A percentile compares a stretch with the other conserved stretches of the same genome.
phyloP scores from a whole-genome alignment of 768 basidiomycete species.

The Atractiella rhizophila region DNA sequence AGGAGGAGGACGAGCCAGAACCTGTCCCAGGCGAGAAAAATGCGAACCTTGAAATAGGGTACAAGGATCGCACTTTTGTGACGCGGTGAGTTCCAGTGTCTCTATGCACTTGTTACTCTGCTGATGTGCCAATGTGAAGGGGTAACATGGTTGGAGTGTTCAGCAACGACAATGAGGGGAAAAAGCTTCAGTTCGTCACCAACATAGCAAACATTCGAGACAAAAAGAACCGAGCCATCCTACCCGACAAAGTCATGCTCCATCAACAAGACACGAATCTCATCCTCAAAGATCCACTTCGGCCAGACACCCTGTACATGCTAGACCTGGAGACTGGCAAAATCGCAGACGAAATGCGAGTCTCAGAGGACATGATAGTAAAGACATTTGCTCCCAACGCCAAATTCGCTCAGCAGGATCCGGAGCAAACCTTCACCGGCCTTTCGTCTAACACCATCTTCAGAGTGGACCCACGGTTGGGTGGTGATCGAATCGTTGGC shows the following conservation, averaged over 20 bases:
- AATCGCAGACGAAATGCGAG: conserved; percentile 94
- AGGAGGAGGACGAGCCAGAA: conserved; percentile 19
- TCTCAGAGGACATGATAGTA: conserved; percentile 67
- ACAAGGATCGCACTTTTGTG: conserved; percentile 82
- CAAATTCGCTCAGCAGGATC: conserved; percentile 84
- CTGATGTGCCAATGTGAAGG: conserved; percentile 75
- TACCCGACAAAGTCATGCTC: conserved; percentile 38
- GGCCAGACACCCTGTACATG: conserved; percentile 56
- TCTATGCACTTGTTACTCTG: conserved; percentile 26
- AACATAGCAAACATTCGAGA: conserved; percentile 63
- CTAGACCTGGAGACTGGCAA: conserved; percentile 85
- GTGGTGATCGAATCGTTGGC: conserved; percentile 78
- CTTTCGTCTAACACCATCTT: conserved; percentile 83
- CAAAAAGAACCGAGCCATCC: conserved; percentile 51
- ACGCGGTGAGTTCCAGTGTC: conserved; percentile 36
- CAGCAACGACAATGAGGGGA: conserved; percentile 15
- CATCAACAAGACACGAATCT: conserved; percentile 51
- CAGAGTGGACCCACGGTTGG: conserved; percentile 86
- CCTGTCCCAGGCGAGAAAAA: conserved; percentile 27
- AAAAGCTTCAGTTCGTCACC: conserved; percentile 38
- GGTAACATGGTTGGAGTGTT: conserved; percentile 29
- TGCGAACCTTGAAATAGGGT: conserved; percentile 72
- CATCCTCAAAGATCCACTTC: conserved; percentile 61
- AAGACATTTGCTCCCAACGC: conserved; percentile 71
- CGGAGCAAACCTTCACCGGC: conserved; percentile 77